Base-by-base conservation (phyloP, 768 basidiomycete species). In the Leccinum rimulosum region DNA sequence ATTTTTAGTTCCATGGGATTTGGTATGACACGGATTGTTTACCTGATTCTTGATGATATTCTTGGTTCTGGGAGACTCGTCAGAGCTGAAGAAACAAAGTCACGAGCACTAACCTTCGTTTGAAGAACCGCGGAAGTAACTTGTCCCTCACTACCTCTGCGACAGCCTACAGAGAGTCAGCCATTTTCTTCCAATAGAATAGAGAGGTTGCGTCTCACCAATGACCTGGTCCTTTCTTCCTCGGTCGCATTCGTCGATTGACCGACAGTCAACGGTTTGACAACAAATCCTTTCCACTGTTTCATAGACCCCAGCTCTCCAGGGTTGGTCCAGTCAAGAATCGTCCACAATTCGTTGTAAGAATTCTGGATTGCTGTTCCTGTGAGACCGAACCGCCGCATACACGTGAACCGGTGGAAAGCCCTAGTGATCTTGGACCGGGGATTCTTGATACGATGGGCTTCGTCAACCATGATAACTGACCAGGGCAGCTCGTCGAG, bases 251-350 rank as follows among this genome's bases (percentile, higher is more conserved):
- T 80, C 35, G 82, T 74, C 14, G 85, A 86, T 67, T 93, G 93
- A 0, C 90, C 91, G 0, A 73, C 64, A 12, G 79, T 84, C 63
- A 94, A 73, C 0, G 91, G 93, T 47, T 80, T 79, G 17, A 82
- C 81, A 4, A 97, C 82, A 62, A 80, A 88, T 4, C 80, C 79
- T 48, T 86, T 82, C 94, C 95, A 98, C 62, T 98, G 85, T 33
- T 79, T 79, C 28, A 75, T 68, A 0, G 84, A 86, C 0, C 95
- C 96, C 9, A 96, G 72, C 27, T 77, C 76, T 0, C 87, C 91
- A 0, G 94, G 93, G 60, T 87, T 89, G n/a, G 89, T 88, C 90
- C 93, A 98, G 68, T 96, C 86, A 33, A 98, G 75, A 35, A 99
- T 86, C 1, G 92, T 91, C 90, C 93, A 95, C 64, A 98, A 77